phyloP scores from a whole-genome alignment of 78 protist genomes.

The Dictyostelium capitatum region DNA sequence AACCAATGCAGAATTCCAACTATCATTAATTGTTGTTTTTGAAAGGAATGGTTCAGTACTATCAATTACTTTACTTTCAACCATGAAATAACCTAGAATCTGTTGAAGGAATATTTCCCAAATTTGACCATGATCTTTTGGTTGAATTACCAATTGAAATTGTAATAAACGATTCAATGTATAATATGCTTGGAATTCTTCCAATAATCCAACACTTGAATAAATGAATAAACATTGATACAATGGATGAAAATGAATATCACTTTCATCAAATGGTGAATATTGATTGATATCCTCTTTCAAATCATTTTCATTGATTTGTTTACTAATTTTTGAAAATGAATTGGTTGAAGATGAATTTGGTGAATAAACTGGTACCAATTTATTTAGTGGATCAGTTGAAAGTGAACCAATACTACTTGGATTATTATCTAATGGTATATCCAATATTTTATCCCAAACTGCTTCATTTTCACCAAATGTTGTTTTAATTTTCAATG shows the following conservation, averaged over 20 bases:
- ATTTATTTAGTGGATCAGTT: not conserved
- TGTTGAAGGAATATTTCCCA: conserved; percentile 74
- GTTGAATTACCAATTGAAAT: conserved; percentile 56
- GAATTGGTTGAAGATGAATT: not conserved
- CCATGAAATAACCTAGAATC: conserved; percentile 76
- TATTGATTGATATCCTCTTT: conserved; percentile 26
- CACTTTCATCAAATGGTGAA: conserved; percentile 70
- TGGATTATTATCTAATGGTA: conserved; percentile 12
- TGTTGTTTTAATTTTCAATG: conserved; percentile 60
- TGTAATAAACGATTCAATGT: conserved; percentile 55
- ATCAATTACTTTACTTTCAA: conserved; percentile 67
- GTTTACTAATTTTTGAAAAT: not conserved
- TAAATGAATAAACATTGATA: conserved; percentile 75
- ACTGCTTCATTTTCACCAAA: conserved; percentile 69
- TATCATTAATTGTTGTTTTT: conserved; percentile 46
- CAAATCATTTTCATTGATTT: conserved; percentile 16
- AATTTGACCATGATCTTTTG: conserved; percentile 65
- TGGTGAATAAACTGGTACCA: not conserved
- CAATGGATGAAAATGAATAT: conserved; percentile 66
- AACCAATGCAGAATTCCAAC: conserved; percentile 73
- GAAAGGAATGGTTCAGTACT: conserved; percentile 55
- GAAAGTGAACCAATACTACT: conserved; percentile 46
- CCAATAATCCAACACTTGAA: conserved; percentile 35
- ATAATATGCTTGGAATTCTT: conserved; percentile 70
- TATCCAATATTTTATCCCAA: conserved; percentile 64